Conservation (phyloP, 2,329 filamentous ascomycete genomes). For the Pseudogymnoascus destructans region DNA sequence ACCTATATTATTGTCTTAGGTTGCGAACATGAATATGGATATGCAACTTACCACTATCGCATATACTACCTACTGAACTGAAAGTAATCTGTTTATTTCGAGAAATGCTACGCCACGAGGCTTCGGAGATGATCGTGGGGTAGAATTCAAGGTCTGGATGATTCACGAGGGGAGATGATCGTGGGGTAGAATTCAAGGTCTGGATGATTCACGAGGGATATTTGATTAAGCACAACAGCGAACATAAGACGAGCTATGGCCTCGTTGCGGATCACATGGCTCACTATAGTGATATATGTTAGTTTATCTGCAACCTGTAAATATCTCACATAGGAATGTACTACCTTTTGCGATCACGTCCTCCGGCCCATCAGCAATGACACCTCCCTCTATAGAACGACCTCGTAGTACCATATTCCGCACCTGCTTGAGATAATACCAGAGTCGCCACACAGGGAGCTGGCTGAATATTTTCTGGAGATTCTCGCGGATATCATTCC, state of each 20-base stretch:
- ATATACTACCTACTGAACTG: conserved; percentile 14
- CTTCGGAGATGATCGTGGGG: conserved; percentile 7
- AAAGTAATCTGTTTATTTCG: conserved; percentile 7
- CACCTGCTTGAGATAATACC: conserved; percentile 19
- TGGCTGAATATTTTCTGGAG: conserved; percentile 20
- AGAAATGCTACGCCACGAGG: conserved; percentile 11
- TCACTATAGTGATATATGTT: conserved; percentile 10
- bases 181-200: conserved; percentile 9
- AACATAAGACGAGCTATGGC: not conserved
- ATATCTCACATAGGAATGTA: conserved; percentile 10
- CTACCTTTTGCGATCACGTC: conserved; percentile 16
- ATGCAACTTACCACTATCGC: conserved; percentile 16
- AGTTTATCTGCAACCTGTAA: conserved; percentile 9
- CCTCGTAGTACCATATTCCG: conserved; percentile 11
- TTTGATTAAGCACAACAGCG: not conserved
- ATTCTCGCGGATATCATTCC: conserved; percentile 20
- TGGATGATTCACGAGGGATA: conserved; percentile 4
- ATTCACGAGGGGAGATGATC: not conserved
- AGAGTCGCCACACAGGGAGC: conserved; percentile 21
- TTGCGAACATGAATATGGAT: not conserved
- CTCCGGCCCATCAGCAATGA: conserved; percentile 13
- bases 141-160: conserved; percentile 10
- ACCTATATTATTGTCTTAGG: conserved; percentile 11
- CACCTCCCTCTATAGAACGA: not conserved
- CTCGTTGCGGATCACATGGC: conserved; percentile 2